phyloP scores from a whole-genome alignment of 2,329 filamentous ascomycete genomes.

The Fusarium tupiense region DNA sequence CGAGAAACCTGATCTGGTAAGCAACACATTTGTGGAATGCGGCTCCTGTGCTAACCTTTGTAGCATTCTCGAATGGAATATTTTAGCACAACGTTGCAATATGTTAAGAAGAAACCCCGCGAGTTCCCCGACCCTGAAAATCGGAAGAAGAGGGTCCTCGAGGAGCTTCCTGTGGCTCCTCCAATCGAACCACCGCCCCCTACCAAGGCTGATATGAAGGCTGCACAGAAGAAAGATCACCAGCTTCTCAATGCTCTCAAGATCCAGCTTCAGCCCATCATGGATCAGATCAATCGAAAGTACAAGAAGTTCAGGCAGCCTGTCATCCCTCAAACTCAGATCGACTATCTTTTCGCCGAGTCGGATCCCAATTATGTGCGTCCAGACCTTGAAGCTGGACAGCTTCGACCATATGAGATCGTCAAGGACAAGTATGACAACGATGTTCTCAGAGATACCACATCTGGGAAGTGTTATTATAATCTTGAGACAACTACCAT shows the following conservation, averaged over 20 bases:
- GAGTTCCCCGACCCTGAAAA: conserved; percentile 90
- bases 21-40: conserved; percentile 34
- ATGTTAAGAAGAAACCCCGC: conserved; percentile 80
- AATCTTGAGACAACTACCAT: conserved; percentile 94
- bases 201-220: conserved; percentile 82
- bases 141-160: conserved; percentile 86
- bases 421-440: conserved; percentile 82
- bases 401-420: conserved; percentile 80
- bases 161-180: conserved; percentile 79
- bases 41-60: conserved; percentile 4
- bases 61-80: conserved; percentile 77
- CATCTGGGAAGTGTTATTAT: conserved; percentile 88
- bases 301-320: conserved; percentile 89
- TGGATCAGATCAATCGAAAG: conserved; percentile 93
- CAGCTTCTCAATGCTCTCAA: conserved; percentile 88
- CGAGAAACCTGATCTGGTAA: conserved; percentile 69
- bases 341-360: conserved; percentile 86
- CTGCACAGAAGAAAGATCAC: conserved; percentile 82
- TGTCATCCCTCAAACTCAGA: conserved; percentile 76
- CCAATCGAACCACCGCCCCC: conserved; percentile 73
- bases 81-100: conserved; percentile 78
- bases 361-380: conserved; percentile 77
- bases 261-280: conserved; percentile 88
- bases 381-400: conserved; percentile 62
- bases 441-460: conserved; percentile 77